Base-by-base conservation (phyloP, 305 asterid genomes). In the Fraxinus paxiana region DNA sequence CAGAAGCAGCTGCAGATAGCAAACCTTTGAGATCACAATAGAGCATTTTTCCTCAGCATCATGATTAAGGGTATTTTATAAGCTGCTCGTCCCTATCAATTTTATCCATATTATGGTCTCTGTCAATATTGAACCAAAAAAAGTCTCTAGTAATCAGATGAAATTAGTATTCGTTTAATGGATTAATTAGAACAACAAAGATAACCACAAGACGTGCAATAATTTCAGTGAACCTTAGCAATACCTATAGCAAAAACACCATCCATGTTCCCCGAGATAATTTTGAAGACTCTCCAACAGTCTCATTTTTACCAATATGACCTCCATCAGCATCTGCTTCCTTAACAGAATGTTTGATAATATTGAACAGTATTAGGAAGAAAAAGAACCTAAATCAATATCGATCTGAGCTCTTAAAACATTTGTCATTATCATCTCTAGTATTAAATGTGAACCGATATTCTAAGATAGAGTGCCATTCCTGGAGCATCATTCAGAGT, bases 401-500 rank as follows among this genome's bases (percentile, higher is more conserved):
- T 4, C 12, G 67, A 56, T 56, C 67, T 56, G 67, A 56, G 67
- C 67, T 56, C 67, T 0, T 17, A 6, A 7, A 18, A 20, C 24
- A 22, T 59, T 59, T 12, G 0, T 59, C 28, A 59, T 59, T 20
- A 59, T 59, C 70, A 59, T 59, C 15, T 59, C 70, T 59, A 59
- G 69, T 8, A 59, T 31, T 20, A 59, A 59, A 59, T 24, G 30
- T 26, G 17, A 31, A 26, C 35, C 26, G 17, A 24, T 26, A 26
- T 9, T 65, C 31, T 65, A 77, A n/a, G 67, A 51, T 73, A 69
- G 51, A 4, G 79, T 46, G 65, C 46, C 73, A 70, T 28, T 54
- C 12, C 51, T 69, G n/a, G 67, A 63, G 73, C 18, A 15, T 83
- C 86, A 18, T 73, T 73, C 15, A 30, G 22, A 12, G 59, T 77